phyloP scores from a whole-genome alignment of 495 filamentous ascomycete genomes.

The Parmelia sp. region DNA sequence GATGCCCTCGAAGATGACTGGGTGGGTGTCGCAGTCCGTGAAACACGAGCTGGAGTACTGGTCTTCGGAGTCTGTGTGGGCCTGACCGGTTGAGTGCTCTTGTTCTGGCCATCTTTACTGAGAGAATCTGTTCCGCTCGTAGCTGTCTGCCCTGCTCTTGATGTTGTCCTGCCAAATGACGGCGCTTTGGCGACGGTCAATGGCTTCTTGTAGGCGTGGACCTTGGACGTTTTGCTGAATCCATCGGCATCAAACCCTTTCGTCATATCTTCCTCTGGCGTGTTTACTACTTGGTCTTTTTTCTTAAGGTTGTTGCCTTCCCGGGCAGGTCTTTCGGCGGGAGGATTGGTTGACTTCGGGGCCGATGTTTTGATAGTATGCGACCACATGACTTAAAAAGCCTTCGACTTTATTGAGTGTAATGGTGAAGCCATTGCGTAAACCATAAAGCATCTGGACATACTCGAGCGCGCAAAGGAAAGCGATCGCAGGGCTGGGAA shows the following conservation, averaged over 20 bases:
- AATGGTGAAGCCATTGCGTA: background rate
- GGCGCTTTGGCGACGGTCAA: conserved; percentile 18
- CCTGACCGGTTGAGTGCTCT: background rate
- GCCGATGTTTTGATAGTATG: conserved; percentile 14
- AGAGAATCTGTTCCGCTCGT: background rate
- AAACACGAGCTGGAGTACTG: background rate
- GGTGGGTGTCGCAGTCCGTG: conserved; percentile 7
- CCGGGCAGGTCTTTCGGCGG: background rate
- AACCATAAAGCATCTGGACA: too few relatives aligned
- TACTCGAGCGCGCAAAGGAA: background rate
- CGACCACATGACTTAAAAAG: conserved; percentile 13
- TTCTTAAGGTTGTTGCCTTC: background rate
- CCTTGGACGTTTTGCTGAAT: conserved; percentile 16
- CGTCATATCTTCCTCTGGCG: background rate
- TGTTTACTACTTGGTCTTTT: background rate
- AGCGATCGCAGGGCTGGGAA: background rate
- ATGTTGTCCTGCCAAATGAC: conserved; percentile 15
- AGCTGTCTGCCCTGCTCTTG: conserved; percentile 9
- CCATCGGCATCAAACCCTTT: conserved; percentile 16
- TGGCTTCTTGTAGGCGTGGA: conserved; percentile 15
- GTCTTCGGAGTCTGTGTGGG: background rate
- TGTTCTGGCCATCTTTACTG: background rate
- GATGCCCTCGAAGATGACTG: background rate
- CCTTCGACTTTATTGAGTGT: background rate
- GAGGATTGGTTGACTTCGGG: conserved; percentile 3